Evolutionary conservation across 768 basidiomycete species (phyloP).

Genomic region (Kwoniella sp.): DNA sequence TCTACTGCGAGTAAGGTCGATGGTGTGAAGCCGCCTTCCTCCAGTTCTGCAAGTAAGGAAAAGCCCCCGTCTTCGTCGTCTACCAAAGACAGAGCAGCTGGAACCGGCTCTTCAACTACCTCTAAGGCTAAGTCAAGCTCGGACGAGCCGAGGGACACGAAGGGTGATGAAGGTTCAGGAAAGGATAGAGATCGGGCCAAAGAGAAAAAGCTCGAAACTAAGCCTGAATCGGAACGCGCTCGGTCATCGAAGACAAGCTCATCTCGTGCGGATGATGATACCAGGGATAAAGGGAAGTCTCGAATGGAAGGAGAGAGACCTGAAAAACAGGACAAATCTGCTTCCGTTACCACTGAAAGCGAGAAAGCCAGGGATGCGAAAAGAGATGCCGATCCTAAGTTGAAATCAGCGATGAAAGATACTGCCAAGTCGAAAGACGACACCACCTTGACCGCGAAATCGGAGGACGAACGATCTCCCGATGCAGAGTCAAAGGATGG

Average conservation of each 20-base stretch:
- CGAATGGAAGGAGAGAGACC: slow-evolving; percentile 30
- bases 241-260: neutral
- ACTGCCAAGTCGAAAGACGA: neutral
- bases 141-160: too few relatives aligned
- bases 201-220: neutral
- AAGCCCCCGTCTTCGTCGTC: neutral
- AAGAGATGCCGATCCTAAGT: neutral
- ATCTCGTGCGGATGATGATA: neutral
- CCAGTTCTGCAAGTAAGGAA: neutral
- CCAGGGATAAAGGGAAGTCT: slow-evolving; percentile 27
- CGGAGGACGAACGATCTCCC: too few relatives aligned
- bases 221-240: neutral
- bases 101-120: too few relatives aligned
- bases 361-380: neutral
- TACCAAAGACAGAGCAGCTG: too few relatives aligned
- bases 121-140: too few relatives aligned
- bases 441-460: neutral
- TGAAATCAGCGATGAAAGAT: neutral
- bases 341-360: neutral
- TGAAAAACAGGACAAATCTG: neutral
- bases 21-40: neutral
- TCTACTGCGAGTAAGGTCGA: neutral
- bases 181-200: too few relatives aligned
- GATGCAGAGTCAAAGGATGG: neutral
- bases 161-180: too few relatives aligned